These are phyloP conservation scores for Nicotiana tomentosiformis DNA, from an alignment of 257 asterid species.

Conservation along the genomic window DNA sequence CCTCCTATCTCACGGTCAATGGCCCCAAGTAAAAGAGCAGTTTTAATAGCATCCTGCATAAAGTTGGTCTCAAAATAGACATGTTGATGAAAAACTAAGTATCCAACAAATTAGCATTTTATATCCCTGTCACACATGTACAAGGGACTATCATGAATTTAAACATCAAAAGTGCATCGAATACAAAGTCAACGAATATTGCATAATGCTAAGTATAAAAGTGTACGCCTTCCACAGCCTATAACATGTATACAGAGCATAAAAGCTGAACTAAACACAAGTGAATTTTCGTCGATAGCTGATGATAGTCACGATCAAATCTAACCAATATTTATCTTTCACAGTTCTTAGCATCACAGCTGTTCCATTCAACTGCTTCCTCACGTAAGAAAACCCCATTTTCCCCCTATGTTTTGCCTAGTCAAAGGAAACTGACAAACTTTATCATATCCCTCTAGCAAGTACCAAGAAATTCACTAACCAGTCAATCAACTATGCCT, in stretches of 20 bases:
- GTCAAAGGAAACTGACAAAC: background rate
- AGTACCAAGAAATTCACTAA: background rate
- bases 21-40: slow-evolving; percentile 97
- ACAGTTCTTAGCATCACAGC: background rate
- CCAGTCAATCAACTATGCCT: background rate
- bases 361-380: background rate
- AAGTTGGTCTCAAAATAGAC: slow-evolving; percentile 14
- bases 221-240: background rate
- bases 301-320: background rate
- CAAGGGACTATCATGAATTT: background rate
- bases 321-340: too few species aligned
- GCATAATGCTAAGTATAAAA: background rate
- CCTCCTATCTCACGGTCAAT: slow-evolving; percentile 96
- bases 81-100: background rate
- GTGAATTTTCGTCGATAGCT: background rate
- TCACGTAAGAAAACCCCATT: background rate
- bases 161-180: background rate
- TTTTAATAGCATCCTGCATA: slow-evolving; percentile 88
- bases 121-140: background rate
- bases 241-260: background rate
- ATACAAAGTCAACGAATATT: background rate
- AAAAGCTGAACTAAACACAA: background rate
- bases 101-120: background rate
- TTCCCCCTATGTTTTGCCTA: background rate
- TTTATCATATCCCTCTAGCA: background rate